Base-by-base conservation (phyloP, 768 basidiomycete genomes). In the Lentinula lateritia region DNA sequence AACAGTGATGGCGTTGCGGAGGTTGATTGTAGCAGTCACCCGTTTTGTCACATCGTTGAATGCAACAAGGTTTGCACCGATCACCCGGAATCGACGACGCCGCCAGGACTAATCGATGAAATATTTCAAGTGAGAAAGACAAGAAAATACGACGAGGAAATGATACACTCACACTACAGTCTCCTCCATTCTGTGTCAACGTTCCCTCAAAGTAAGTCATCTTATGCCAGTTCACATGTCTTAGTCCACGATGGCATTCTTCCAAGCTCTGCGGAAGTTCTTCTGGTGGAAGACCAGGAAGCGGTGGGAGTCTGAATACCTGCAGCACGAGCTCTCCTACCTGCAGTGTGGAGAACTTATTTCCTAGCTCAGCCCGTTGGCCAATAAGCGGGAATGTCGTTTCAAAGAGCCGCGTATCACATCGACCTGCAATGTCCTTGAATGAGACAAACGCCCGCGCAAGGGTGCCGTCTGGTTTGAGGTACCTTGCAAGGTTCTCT, bases 21-120 rank as follows among this genome's bases (percentile, higher is more conserved):
- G 77, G 71, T 95, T 92, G 64, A 96, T 95, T n/a, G 90, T 93
- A 3, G 91, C 85, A 0, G 87, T 95, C 2, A 90, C 87, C 65
- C 87, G 91, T 79, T 92, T 94, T 32, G 95, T 97, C 8, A 96
- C 87, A 69, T 95, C 92, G 68, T 93, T 97, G 75, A 91, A 95
- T 0, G 95, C 93, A 46, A 97, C 81, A 35, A 97, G 77, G 68
- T 86, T 93, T 7, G 91, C 83, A 7, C 95, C 95, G 61, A 92
- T 89, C 16, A 97, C 82, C 38, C 93, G 85, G 54, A 96, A 81
- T 64, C 86, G 88, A 60, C 95, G 84, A 54, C 95, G 83, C 54
- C 90, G 86, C 88, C 87, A 92, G 2, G 88, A 86, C 92, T 93
- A 60, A 52, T 45, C 54, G 5, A 12, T 43, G 52, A 54, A 55